Evolutionary conservation across 768 basidiomycete species (phyloP), one percentile per base, ranked within the genome.

Genomic region (Albatrellus ellisii): DNA sequence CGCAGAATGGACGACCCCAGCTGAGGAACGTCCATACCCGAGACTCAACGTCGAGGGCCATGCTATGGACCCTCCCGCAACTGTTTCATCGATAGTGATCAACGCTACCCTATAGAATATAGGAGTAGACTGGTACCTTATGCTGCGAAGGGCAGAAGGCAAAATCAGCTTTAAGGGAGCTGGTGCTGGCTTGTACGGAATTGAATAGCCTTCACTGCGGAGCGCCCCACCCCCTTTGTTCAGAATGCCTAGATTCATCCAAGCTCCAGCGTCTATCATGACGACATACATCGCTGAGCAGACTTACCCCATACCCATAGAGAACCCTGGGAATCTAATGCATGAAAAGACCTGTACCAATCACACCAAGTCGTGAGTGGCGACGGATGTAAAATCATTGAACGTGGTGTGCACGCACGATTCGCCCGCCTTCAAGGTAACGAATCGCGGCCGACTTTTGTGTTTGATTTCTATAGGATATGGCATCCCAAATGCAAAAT

Each of bases 1-100:
- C 63, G 32, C 65, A 63, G 62, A 83, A 83, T 1, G 88, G 85
- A 17, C 82, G 68, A 3, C 86, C 89, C 74, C 87, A 90, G 51
- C 66, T 77, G 5, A 68, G 57, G 56, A 87, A 84, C 10, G 73
- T 81, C 83, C 82, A 90, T 22, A 91, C 66, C 27, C 69, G 64
- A 36, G 66, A 59, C 9, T 64, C 56, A 29, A 63, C 59, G 53
- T 87, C 85, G 33, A 89, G 62, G 24, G 74, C 69, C 11, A 76
- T 67, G 4, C 77, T 69, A 55, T 90, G 85, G 22, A 79, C 54
- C 44, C 89, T 69, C 32, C 88, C 89, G 52, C 84, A 88, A 52
- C 87, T 89, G 46, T n/a, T 28, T 28, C 18, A 14, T 9, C 27
- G 34, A 42, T n/a, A n/a, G 35, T 17, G 38, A 18, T 20, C 26